Percentiles rank a stretch among this genome's conserved stretches.
Evolutionary conservation across 495 filamentous ascomycete genomes (phyloP).

Genomic region (Aspergillus bridgeri): DNA sequence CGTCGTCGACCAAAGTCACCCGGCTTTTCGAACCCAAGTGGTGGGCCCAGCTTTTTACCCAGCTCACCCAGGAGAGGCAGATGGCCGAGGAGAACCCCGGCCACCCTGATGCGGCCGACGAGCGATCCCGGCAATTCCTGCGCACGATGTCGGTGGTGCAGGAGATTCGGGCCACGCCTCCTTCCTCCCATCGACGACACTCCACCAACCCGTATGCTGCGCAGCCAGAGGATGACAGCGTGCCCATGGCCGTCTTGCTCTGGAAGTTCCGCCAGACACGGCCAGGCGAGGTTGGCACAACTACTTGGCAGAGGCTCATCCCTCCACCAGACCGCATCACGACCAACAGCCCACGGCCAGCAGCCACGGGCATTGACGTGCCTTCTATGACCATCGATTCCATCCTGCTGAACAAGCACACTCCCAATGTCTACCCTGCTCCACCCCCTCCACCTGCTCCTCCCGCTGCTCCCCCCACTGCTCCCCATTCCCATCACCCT

Average conservation of each 20-base stretch:
- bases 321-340: constrained; percentile 38
- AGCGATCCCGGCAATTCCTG: constrained; percentile 37
- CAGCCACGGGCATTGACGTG: constrained; percentile 32
- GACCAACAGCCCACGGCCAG: constrained; percentile 37
- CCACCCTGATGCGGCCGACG: constrained; percentile 36
- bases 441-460: not conserved
- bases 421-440: constrained; percentile 34
- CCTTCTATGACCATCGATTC: constrained; percentile 41
- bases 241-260: constrained; percentile 48
- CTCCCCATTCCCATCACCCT: not conserved
- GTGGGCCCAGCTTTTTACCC: constrained; percentile 48
- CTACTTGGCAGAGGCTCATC: constrained; percentile 51
- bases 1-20: constrained; percentile 41
- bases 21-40: constrained; percentile 47
- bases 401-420: constrained; percentile 34
- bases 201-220: constrained; percentile 30
- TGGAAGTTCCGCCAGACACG: constrained; percentile 53
- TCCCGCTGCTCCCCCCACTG: not conserved
- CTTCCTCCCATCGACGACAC: constrained; percentile 30
- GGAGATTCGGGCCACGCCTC: constrained; percentile 41
- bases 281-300: constrained; percentile 44
- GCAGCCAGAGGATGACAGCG: constrained; percentile 31
- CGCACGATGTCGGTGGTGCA: constrained; percentile 48
- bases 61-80: constrained; percentile 38
- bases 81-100: constrained; percentile 32